phyloP scores from a whole-genome alignment of 1,284 basidiomycete species.

The Ganoderma resinaceum region DNA sequence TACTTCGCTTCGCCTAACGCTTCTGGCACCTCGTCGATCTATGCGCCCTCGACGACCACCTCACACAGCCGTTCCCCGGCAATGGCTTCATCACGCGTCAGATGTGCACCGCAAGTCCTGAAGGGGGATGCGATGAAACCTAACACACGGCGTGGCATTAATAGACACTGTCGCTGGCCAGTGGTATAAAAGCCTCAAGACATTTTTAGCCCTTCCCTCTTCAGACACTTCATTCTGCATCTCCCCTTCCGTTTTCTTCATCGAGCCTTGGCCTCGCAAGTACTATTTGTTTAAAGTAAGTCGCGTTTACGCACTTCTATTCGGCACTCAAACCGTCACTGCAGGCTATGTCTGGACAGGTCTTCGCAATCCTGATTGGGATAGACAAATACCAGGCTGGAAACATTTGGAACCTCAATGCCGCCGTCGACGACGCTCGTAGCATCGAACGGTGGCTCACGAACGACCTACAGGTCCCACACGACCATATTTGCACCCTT shows the following conservation, averaged over 20 bases:
- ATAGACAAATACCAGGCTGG: constrained; percentile 71
- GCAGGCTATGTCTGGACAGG: constrained; percentile 48
- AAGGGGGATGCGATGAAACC: background rate
- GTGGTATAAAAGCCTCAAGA: constrained; percentile 4
- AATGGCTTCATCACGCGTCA: constrained; percentile 3
- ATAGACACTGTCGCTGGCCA: background rate
- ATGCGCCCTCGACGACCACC: background rate
- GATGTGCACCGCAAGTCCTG: constrained; percentile 7
- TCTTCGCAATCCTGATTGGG: constrained; percentile 70
- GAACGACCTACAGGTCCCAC: constrained; percentile 61
- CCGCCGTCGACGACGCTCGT: constrained; percentile 66
- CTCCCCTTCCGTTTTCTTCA: background rate
- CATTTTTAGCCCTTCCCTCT: constrained; percentile 2
- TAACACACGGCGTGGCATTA: background rate
- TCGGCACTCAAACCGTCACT: background rate
- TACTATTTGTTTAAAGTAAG: background rate
- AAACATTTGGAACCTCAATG: constrained; percentile 66
- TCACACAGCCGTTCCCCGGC: background rate
- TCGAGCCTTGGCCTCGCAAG: background rate
- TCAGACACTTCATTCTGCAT: background rate
- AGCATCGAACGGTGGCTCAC: constrained; percentile 61
- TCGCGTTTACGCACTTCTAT: background rate
- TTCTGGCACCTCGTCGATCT: constrained; percentile 13
- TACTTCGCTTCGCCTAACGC: constrained; percentile 2
- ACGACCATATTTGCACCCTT: constrained; percentile 61